phyloP scores from a whole-genome alignment of 306 rosid species.

The Castanea mollissima region DNA sequence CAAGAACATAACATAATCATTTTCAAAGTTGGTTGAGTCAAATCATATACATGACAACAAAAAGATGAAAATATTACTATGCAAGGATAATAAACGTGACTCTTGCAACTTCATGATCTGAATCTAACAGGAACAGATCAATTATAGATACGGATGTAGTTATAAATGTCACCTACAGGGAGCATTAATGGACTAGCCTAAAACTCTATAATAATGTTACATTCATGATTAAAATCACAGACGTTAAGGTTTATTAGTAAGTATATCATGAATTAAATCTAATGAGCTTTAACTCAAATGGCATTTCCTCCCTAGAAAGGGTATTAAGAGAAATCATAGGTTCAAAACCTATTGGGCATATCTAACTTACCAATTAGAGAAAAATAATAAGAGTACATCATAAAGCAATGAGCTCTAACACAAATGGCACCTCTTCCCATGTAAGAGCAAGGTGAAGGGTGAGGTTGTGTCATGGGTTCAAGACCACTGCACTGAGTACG shows the following conservation, averaged over 20 bases:
- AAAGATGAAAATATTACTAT: not conserved
- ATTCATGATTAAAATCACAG: not conserved
- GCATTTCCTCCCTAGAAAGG: not conserved
- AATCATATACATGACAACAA: conserved; percentile 10
- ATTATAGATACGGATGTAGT: not conserved
- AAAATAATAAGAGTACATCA: not conserved
- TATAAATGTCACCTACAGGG: not conserved
- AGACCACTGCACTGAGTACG: not conserved
- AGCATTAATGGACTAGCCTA: not conserved
- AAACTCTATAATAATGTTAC: not conserved
- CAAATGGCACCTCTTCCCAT: not conserved
- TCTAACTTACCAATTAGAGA: not conserved
- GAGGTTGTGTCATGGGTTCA: not conserved
- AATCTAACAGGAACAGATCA: not conserved
- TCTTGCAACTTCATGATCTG: not conserved
- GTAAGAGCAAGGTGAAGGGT: not conserved
- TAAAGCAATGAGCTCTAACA: not conserved
- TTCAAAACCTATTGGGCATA: not conserved
- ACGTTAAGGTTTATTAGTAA: not conserved
- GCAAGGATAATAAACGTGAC: not conserved
- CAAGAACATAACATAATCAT: conserved; percentile 20
- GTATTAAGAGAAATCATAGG: not conserved
- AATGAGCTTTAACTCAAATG: not conserved
- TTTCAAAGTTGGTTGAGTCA: conserved; percentile 19
- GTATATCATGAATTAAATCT: not conserved